Percentiles rank a stretch among this genome's conserved stretches.
Conservation (phyloP, 202 grass and related monocot genomes). For the Elaeis oleifera region DNA sequence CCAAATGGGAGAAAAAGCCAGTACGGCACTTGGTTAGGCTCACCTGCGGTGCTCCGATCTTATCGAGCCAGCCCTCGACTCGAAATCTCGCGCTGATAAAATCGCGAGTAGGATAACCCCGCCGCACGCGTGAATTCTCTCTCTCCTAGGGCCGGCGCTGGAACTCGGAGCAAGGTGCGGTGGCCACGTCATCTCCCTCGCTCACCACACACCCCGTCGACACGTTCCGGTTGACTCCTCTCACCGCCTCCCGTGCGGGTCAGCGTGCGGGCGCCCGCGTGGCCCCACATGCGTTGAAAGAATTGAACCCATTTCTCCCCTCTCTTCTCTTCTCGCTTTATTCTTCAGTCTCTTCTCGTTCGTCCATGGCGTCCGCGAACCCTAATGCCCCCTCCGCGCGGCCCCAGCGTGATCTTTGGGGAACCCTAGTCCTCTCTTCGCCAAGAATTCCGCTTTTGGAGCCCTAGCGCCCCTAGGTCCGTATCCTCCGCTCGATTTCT, state of each 20-base stretch:
- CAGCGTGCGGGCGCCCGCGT: background rate
- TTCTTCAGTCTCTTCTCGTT: background rate
- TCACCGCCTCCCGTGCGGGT: background rate
- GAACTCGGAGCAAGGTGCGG: too few species aligned
- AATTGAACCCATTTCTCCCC: slow-evolving; percentile 2
- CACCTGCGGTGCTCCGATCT: too few species aligned
- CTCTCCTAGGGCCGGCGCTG: too few species aligned
- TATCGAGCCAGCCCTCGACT: too few species aligned
- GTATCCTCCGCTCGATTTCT: background rate
- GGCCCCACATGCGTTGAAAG: background rate
- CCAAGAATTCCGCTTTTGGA: background rate
- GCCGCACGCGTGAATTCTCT: too few species aligned
- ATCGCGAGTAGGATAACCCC: too few species aligned
- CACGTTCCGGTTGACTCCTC: background rate
- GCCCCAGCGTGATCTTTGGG: background rate
- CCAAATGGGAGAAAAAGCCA: too few species aligned
- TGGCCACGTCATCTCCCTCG: background rate
- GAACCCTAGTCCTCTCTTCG: background rate
- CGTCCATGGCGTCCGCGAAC: slow-evolving; percentile 19
- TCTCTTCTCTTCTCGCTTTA: too few species aligned
- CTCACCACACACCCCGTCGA: background rate
- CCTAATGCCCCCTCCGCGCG: slow-evolving; percentile 9
- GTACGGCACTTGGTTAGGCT: too few species aligned
- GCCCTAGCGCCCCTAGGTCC: background rate
- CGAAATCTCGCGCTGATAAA: too few species aligned